These are phyloP conservation scores for Chalciporus chontae DNA, from an alignment of 768 basidiomycete genomes.

Conservation along the genomic window DNA sequence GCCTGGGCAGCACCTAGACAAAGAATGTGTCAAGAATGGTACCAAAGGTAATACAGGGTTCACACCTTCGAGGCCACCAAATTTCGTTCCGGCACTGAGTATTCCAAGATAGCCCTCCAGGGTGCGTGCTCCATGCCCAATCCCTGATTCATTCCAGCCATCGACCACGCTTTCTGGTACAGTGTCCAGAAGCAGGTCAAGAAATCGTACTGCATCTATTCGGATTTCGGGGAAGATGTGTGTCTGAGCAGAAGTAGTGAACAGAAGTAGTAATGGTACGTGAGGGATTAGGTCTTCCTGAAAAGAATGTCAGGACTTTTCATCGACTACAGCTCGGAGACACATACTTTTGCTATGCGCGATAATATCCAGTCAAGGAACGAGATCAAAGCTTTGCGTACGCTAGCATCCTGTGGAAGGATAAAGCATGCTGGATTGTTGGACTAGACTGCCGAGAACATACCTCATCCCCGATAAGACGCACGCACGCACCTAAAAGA, in stretches of 20 bases:
- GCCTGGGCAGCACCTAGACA: slow-evolving; percentile 34
- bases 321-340: background rate
- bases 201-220: slow-evolving; percentile 79
- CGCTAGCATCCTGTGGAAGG: slow-evolving; percentile 62
- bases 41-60: background rate
- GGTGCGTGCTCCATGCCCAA: slow-evolving; percentile 57
- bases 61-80: slow-evolving; percentile 54
- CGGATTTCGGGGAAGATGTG: slow-evolving; percentile 96
- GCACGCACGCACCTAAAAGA: slow-evolving; percentile 59
- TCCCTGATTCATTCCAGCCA: slow-evolving; percentile 59
- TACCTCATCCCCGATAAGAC: slow-evolving; percentile 82
- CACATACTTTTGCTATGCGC: slow-evolving; percentile 52
- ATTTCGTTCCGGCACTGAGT: slow-evolving; percentile 63
- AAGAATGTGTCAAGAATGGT: background rate
- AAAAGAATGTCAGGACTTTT: slow-evolving; percentile 7
- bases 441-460: slow-evolving; percentile 12
- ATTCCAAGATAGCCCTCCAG: slow-evolving; percentile 81
- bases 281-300: slow-evolving; percentile 77
- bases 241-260: slow-evolving; percentile 86
- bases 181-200: slow-evolving; percentile 68
- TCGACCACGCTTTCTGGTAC: slow-evolving; percentile 65
- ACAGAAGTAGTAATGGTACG: slow-evolving; percentile 71
- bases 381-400: slow-evolving; percentile 66
- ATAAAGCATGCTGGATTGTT: background rate
- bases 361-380: slow-evolving; percentile 76